Evolutionary conservation across 495 filamentous ascomycete species (phyloP).

Genomic region (Aspergillus funiculosus): DNA sequence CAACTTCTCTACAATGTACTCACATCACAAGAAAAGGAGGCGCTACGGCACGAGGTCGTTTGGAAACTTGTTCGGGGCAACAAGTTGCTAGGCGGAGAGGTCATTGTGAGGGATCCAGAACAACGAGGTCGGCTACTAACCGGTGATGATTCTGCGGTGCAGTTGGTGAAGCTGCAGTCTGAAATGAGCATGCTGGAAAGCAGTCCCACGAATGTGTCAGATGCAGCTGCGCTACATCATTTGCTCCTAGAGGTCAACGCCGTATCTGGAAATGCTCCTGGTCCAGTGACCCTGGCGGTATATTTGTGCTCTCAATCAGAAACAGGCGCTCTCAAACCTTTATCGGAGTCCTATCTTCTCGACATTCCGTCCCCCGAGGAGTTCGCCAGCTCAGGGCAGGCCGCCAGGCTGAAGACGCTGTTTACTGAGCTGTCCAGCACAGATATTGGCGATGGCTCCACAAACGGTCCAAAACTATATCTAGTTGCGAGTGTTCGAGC

Average conservation of each 20-base stretch:
- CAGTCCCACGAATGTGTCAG: constrained; percentile 57
- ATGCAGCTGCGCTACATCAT: constrained; percentile 74
- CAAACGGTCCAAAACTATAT: constrained; percentile 63
- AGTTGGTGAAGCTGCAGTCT: constrained; percentile 85
- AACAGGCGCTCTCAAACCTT: constrained; percentile 52
- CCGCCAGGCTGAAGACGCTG: constrained; percentile 69
- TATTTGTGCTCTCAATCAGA: constrained; percentile 67
- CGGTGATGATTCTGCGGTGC: constrained; percentile 86
- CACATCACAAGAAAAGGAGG: constrained; percentile 71
- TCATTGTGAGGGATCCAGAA: constrained; percentile 85
- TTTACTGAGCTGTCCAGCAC: constrained; percentile 77
- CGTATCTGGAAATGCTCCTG: constrained; percentile 64
- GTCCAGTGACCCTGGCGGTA: constrained; percentile 70
- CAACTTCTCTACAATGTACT: constrained; percentile 92
- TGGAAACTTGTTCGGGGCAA: constrained; percentile 94
- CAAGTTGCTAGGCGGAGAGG: constrained; percentile 82
- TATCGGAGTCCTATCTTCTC: constrained; percentile 79
- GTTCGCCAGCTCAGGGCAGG: constrained; percentile 50
- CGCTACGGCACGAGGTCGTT: constrained; percentile 75
- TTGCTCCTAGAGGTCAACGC: constrained; percentile 77
- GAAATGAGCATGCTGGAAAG: constrained; percentile 91
- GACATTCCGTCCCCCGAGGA: constrained; percentile 71
- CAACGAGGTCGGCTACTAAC: constrained; percentile 81
- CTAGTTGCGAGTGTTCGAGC: constrained; percentile 78
- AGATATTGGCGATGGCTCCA: constrained; percentile 75